A percentile compares a stretch with the other conserved stretches of the same genome.
Evolutionary conservation across 306 rosid genomes (phyloP).

Genomic region (Inga laurina): DNA sequence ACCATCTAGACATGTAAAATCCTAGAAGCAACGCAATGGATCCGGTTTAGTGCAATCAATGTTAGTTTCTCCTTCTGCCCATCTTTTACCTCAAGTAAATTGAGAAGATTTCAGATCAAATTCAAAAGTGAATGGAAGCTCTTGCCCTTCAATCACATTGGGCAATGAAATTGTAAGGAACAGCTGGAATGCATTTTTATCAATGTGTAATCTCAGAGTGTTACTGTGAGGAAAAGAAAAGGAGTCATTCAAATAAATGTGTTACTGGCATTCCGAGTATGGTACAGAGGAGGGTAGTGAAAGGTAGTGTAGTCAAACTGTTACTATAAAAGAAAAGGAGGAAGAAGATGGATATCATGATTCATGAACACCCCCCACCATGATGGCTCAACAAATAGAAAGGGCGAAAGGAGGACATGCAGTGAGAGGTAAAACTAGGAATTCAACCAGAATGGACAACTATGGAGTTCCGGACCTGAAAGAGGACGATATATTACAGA

Average conservation of each 20-base stretch:
- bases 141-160: neutral
- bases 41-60: neutral
- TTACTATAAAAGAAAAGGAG: neutral
- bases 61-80: neutral
- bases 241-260: neutral
- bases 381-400: neutral
- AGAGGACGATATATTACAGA: neutral
- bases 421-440: neutral
- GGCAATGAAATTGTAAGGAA: neutral
- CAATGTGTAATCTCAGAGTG: neutral
- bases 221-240: neutral
- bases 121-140: neutral
- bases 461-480: neutral
- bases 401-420: neutral
- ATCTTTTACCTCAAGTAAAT: neutral
- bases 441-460: conserved; percentile 1
- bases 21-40: neutral
- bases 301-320: neutral
- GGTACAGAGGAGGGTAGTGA: neutral
- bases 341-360: neutral
- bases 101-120: neutral
- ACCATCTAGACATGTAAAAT: neutral
- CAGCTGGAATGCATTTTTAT: neutral
- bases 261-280: neutral
- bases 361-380: neutral